These are phyloP conservation scores for Euphorbia lathyris DNA, from an alignment of 345 rosid species.

Conservation along the genomic window DNA sequence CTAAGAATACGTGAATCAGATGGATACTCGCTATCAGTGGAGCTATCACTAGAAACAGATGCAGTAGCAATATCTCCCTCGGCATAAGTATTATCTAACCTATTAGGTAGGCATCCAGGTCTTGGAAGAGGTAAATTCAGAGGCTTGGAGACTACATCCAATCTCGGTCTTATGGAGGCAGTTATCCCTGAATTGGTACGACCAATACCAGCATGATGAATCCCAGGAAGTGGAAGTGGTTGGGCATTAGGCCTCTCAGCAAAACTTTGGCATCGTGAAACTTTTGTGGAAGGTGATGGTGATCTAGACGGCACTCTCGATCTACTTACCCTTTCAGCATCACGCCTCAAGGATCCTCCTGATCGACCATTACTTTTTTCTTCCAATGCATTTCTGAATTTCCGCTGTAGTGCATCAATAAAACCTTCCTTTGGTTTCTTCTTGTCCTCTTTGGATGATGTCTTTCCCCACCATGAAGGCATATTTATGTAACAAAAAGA, in stretches of 20 bases:
- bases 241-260: slow-evolving; percentile 30
- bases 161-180: slow-evolving; percentile 14
- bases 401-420: slow-evolving; percentile 27
- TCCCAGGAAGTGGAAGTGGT: slow-evolving; percentile 33
- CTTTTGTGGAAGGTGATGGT: slow-evolving; percentile 25
- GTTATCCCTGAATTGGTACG: slow-evolving; percentile 22
- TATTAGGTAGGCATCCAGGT: slow-evolving; percentile 18
- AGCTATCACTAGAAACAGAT: slow-evolving; percentile 28
- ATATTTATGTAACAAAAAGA: slow-evolving; percentile 25
- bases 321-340: slow-evolving; percentile 16
- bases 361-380: slow-evolving; percentile 15
- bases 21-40: slow-evolving; percentile 24
- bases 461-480: slow-evolving; percentile 31
- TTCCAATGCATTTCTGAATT: slow-evolving; percentile 21
- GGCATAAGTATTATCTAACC: slow-evolving; percentile 14
- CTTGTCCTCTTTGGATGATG: slow-evolving; percentile 29
- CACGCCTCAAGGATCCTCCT: slow-evolving; percentile 19
- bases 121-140: slow-evolving; percentile 26
- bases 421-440: slow-evolving; percentile 30
- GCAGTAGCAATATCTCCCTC: slow-evolving; percentile 27
- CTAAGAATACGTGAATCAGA: slow-evolving; percentile 22
- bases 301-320: slow-evolving; percentile 30
- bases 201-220: slow-evolving; percentile 5
- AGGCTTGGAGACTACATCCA: slow-evolving; percentile 12
- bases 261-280: slow-evolving; percentile 32